Evolutionary conservation across 2,329 filamentous ascomycete species (phyloP), one percentile per base, ranked within the genome.

Genomic region (Clarireedia paspali): DNA sequence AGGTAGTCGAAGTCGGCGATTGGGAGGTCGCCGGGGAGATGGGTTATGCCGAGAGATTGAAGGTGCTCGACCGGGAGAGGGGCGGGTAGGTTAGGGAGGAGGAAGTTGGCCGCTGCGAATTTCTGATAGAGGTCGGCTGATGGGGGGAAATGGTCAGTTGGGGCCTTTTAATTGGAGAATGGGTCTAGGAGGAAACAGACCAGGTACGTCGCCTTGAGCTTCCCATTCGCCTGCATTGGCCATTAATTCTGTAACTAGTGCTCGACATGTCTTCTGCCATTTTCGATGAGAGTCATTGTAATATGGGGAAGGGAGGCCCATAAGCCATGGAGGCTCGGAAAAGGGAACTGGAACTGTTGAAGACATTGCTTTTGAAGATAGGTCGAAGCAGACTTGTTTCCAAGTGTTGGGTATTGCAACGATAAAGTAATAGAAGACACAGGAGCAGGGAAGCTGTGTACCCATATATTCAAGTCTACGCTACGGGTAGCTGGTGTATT

Each of bases 1-100:
- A 88, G 73, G 61, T 85, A 84, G 64, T 89, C 86, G 72, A 84
- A 91, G 26, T 91, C 84, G 66, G 90, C 86, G 2, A 91, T 80
- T 61, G 81, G 83, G 1, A 85, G 70, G 0, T 79, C 79, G 1
- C 85, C 85, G 0, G 85, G 73, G 42, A 91, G 80, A 63, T 87
- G 79, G 56, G 82, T 72, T 47, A 90, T 83, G 0, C 83, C 85
- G 17, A 86, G 65, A 46, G 74, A 78, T 69, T 84, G 84, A 58
- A 89, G 72, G 82, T 85, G 86, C 49, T 77, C 77, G 0, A 85
- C 79, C 0, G 87, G 87, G 17, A 91, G 68, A 0, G 87, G 87
- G 0, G 85, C 79, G 0, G 85, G 84, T 27, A 91, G 74, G 15
- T 81, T 82, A 0, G 87, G 85, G n/a, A 90, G 70, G 20, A 91